phyloP scores from a whole-genome alignment of 2,329 filamentous ascomycete species.

The Ophiosphaerella herpotricha region DNA sequence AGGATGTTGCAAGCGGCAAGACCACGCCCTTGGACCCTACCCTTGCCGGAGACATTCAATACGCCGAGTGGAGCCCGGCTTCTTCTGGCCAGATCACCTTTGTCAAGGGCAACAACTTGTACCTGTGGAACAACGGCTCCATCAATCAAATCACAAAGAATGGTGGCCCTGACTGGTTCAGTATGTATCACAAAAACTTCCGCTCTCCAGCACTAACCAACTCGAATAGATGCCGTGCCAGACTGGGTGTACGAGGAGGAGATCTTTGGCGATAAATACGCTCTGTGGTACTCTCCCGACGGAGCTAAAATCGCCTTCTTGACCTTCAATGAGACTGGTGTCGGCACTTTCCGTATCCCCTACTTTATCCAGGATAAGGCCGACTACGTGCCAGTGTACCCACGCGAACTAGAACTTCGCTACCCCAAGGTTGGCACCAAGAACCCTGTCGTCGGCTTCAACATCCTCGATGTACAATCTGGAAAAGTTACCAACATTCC shows the following conservation, averaged over 20 bases:
- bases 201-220: too few relatives aligned
- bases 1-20: conserved; percentile 63
- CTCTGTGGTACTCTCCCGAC: conserved; percentile 64
- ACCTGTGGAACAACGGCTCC: conserved; percentile 60
- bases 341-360: conserved; percentile 67
- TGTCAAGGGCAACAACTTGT: conserved; percentile 69
- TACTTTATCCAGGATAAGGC: conserved; percentile 67
- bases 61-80: conserved; percentile 64
- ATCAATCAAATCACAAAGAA: conserved; percentile 63
- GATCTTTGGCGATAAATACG: conserved; percentile 57
- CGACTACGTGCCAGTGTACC: conserved; percentile 62
- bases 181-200: conserved; percentile 30
- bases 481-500: conserved; percentile 53
- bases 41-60: conserved; percentile 69
- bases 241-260: conserved; percentile 70
- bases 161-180: conserved; percentile 66
- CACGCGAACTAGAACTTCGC: conserved; percentile 64
- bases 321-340: conserved; percentile 68
- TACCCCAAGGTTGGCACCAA: conserved; percentile 72
- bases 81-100: conserved; percentile 65
- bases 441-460: conserved; percentile 68
- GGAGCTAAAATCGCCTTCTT: conserved; percentile 60
- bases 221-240: conserved; percentile 53
- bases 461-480: conserved; percentile 59
- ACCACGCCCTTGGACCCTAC: conserved; percentile 61